A percentile compares a stretch with the other conserved stretches of the same genome.
Conservation (phyloP, 2,329 filamentous ascomycete species). For the Penicillium sp. region DNA sequence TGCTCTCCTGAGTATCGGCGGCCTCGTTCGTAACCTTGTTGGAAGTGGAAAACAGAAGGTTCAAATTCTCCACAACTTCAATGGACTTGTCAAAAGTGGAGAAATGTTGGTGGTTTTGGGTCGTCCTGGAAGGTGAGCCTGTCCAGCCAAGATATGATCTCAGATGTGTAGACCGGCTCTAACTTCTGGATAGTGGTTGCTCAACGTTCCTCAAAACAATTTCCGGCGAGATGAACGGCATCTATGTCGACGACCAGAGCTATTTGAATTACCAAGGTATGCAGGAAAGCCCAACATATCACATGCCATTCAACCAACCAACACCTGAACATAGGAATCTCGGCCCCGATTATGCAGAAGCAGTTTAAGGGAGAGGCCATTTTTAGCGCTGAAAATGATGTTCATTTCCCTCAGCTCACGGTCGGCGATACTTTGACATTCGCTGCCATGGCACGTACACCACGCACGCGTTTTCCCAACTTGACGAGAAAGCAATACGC, state of each 20-base stretch:
- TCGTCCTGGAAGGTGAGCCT: slow-evolving; percentile 57
- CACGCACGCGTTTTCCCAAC: slow-evolving; percentile 73
- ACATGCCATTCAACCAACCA: not conserved
- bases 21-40: not conserved
- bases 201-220: slow-evolving; percentile 70
- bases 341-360: slow-evolving; percentile 55
- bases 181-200: slow-evolving; percentile 55
- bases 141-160: not conserved
- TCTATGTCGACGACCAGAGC: slow-evolving; percentile 54
- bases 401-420: slow-evolving; percentile 81
- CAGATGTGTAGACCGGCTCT: not conserved
- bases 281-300: not conserved
- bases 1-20: slow-evolving; percentile 62
- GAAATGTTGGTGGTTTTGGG: slow-evolving; percentile 88
- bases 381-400: slow-evolving; percentile 83
- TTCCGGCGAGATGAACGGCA: slow-evolving; percentile 63
- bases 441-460: slow-evolving; percentile 80
- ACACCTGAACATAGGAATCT: not conserved
- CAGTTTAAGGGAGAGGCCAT: slow-evolving; percentile 78
- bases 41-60: slow-evolving; percentile 61
- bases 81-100: slow-evolving; percentile 68
- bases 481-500: slow-evolving; percentile 65
- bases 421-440: slow-evolving; percentile 86
- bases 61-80: slow-evolving; percentile 68
- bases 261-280: not conserved